These are phyloP conservation scores for Salix exigua DNA, from an alignment of 345 rosid genomes.

Conservation along the genomic window DNA sequence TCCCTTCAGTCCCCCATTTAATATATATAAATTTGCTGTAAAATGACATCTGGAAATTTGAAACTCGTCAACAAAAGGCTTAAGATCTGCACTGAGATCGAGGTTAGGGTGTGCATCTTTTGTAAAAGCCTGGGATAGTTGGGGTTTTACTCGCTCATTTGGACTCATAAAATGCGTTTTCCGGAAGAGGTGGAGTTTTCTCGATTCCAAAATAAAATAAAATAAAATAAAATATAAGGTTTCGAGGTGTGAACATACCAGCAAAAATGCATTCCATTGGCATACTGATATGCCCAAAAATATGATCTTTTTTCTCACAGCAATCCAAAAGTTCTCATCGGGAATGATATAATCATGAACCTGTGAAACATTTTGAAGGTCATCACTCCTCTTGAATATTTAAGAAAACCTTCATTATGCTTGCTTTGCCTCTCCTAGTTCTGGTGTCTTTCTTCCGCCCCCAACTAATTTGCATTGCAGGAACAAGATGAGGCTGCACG, in stretches of 20 bases:
- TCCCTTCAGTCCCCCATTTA: background rate
- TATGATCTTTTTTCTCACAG: too few species aligned
- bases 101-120: too few species aligned
- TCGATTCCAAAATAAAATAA: too few species aligned
- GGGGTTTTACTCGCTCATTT: too few species aligned
- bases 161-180: accelerated
- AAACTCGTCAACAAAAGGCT: background rate
- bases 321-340: background rate
- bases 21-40: background rate
- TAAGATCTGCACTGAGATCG: too few species aligned
- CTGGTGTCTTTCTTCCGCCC: background rate
- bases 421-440: background rate
- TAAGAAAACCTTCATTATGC: background rate
- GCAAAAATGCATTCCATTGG: background rate
- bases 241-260: background rate
- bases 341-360: background rate
- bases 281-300: background rate
- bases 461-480: background rate
- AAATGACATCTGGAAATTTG: background rate
- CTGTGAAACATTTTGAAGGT: background rate
- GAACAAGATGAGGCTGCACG: slow-evolving; percentile 3
- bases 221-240: background rate
- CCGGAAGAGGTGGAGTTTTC: too few species aligned
- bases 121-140: too few species aligned
- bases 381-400: too few species aligned